Conservation (phyloP, 768 basidiomycete genomes). For the Serendipita sp. region DNA sequence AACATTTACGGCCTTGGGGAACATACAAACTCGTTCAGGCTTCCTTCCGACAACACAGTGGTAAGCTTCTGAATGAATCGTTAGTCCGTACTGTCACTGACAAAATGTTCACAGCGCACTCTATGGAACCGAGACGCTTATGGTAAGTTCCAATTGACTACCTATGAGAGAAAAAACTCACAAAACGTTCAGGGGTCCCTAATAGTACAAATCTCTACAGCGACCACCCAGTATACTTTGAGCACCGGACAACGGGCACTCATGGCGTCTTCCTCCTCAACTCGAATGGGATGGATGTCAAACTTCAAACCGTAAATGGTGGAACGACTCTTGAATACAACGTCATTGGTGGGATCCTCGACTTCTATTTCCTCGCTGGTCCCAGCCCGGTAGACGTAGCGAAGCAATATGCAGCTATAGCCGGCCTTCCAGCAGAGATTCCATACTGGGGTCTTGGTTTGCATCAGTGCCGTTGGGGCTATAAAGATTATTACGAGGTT, state of each 20-base stretch:
- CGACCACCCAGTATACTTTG: constrained; percentile 55
- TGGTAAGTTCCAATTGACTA: not conserved
- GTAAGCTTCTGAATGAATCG: not conserved
- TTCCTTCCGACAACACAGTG: not conserved
- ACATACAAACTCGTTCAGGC: constrained; percentile 11
- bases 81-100: not conserved
- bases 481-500: constrained; percentile 43
- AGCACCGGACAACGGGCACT: constrained; percentile 50
- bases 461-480: constrained; percentile 61
- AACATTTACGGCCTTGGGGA: constrained; percentile 74
- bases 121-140: constrained; percentile 6
- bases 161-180: no score
- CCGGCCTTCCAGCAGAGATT: constrained; percentile 51
- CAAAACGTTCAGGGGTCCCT: not conserved
- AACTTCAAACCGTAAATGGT: not conserved
- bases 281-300: constrained; percentile 19
- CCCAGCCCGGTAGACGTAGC: constrained; percentile 35
- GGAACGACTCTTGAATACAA: constrained; percentile 39
- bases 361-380: constrained; percentile 40
- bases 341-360: constrained; percentile 42
- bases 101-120: not conserved
- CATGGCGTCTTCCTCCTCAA: constrained; percentile 67
- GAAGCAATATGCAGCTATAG: constrained; percentile 52
- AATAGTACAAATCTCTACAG: constrained; percentile 29
- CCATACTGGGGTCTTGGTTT: constrained; percentile 62